Evolutionary conservation across 2,329 filamentous ascomycete genomes (phyloP).

Genomic region (Amesomyces nigricolor): DNA sequence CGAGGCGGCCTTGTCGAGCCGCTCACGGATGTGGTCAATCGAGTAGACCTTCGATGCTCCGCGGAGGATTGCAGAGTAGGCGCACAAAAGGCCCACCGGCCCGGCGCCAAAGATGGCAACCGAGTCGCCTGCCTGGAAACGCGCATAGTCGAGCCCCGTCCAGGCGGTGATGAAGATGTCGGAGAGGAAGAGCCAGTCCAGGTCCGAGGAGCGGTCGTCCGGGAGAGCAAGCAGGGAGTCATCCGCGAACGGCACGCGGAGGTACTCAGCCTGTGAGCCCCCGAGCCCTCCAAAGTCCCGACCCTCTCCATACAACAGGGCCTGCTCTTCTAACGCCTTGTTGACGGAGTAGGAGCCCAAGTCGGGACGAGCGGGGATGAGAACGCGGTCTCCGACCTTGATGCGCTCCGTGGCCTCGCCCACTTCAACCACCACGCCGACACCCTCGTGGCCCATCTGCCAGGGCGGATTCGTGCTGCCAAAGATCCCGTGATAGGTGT

Average conservation of each 20-base stretch:
- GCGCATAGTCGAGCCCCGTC: neutral
- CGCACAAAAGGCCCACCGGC: neutral
- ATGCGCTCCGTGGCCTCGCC: neutral
- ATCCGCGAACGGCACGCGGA: slow-evolving; percentile 1
- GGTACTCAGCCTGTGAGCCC: neutral
- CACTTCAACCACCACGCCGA: slow-evolving; percentile 1
- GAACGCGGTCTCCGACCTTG: neutral
- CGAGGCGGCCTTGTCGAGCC: neutral
- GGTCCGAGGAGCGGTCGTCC: neutral
- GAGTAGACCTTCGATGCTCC: slow-evolving; percentile 1
- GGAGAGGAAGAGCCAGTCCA: slow-evolving; percentile 1
- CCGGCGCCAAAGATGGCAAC: slow-evolving; percentile 5
- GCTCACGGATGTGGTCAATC: slow-evolving; percentile 1
- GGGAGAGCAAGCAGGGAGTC: slow-evolving; percentile 1
- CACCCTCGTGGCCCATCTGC: slow-evolving; percentile 2
- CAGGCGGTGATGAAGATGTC: slow-evolving; percentile 3
- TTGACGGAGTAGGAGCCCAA: neutral
- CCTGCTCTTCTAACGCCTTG: neutral
- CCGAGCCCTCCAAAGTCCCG: neutral
- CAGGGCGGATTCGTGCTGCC: neutral
- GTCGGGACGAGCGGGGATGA: neutral
- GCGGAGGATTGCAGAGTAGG: slow-evolving; percentile 1
- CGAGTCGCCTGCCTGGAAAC: neutral
- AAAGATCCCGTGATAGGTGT: slow-evolving; percentile 4
- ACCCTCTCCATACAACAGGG: neutral